A percentile compares a stretch with the other conserved stretches of the same genome.
Evolutionary conservation across 164 flowering plant species (phyloP).

Genomic region (Berberis vulgaris): DNA sequence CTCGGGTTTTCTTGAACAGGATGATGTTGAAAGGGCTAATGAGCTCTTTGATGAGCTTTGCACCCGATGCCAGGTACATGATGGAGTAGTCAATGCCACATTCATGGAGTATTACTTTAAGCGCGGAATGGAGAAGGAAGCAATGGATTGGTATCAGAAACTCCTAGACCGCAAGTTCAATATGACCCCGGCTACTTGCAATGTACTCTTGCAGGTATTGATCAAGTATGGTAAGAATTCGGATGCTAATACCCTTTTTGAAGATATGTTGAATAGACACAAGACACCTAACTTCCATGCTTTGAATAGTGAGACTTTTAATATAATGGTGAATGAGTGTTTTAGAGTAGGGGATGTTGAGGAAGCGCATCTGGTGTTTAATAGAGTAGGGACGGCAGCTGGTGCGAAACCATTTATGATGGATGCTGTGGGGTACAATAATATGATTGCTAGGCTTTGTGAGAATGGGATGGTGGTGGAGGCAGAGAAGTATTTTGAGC

Average conservation of each 20-base stretch:
- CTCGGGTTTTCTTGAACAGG: slow-evolving; percentile 45
- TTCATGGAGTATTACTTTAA: slow-evolving; percentile 76
- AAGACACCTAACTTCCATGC: slow-evolving; percentile 56
- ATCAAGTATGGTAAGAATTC: slow-evolving; percentile 42
- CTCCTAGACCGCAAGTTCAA: slow-evolving; percentile 45
- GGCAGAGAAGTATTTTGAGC: slow-evolving; percentile 52
- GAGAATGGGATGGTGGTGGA: slow-evolving; percentile 54
- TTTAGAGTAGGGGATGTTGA: slow-evolving; percentile 40
- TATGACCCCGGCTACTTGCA: slow-evolving; percentile 70
- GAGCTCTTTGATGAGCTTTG: slow-evolving; percentile 76
- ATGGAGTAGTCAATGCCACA: slow-evolving; percentile 71
- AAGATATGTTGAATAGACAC: slow-evolving; percentile 61
- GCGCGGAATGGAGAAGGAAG: slow-evolving; percentile 57
- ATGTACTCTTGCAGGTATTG: slow-evolving; percentile 59
- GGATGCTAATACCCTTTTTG: slow-evolving; percentile 61
- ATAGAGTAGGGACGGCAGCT: slow-evolving; percentile 36
- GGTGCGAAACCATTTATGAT: slow-evolving; percentile 40
- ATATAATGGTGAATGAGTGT: slow-evolving; percentile 68
- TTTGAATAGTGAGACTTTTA: slow-evolving; percentile 64
- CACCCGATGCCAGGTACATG: slow-evolving; percentile 63
- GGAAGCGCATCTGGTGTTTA: slow-evolving; percentile 51
- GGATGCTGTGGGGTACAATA: slow-evolving; percentile 68
- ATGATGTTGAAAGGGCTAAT: slow-evolving; percentile 51
- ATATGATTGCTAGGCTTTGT: slow-evolving; percentile 52
- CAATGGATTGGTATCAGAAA: slow-evolving; percentile 57